Evolutionary conservation across 106 monocot species (phyloP).

Genomic region (Chionographis japonica): DNA sequence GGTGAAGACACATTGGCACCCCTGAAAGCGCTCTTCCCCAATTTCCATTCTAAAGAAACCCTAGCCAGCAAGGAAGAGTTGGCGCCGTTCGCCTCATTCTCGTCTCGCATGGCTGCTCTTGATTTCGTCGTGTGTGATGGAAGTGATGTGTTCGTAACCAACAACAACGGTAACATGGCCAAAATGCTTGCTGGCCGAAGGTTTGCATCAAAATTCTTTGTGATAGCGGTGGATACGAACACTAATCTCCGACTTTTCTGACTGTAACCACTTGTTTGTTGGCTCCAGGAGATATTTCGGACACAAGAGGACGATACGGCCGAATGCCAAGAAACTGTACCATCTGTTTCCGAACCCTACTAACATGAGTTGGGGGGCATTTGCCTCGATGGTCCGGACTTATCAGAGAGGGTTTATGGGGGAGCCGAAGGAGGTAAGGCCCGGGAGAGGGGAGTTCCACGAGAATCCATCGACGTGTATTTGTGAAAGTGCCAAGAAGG

Average conservation of each 20-base stretch:
- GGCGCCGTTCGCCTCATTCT: slow-evolving; percentile 50
- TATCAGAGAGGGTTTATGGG: slow-evolving; percentile 92
- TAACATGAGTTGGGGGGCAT: slow-evolving; percentile 83
- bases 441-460: slow-evolving; percentile 94
- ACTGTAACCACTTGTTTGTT: not conserved
- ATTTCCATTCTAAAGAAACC: slow-evolving; percentile 74
- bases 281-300: slow-evolving; percentile 77
- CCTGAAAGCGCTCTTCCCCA: slow-evolving; percentile 72
- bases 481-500: slow-evolving; percentile 31
- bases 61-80: slow-evolving; percentile 56
- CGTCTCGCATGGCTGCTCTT: slow-evolving; percentile 88
- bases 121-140: slow-evolving; percentile 85
- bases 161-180: slow-evolving; percentile 91
- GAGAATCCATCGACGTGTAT: slow-evolving; percentile 78
- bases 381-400: slow-evolving; percentile 54
- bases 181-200: slow-evolving; percentile 74
- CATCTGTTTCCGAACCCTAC: slow-evolving; percentile 65
- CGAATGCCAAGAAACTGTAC: slow-evolving; percentile 85
- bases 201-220: slow-evolving; percentile 14
- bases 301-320: slow-evolving; percentile 90
- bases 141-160: slow-evolving; percentile 77
- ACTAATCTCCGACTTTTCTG: not conserved
- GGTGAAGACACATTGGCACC: slow-evolving; percentile 65
- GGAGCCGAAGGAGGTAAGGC: slow-evolving; percentile 83
- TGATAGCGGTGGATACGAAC: not conserved